Base-by-base conservation (phyloP, 345 rosid genomes). In the Arabis alpina region DNA sequence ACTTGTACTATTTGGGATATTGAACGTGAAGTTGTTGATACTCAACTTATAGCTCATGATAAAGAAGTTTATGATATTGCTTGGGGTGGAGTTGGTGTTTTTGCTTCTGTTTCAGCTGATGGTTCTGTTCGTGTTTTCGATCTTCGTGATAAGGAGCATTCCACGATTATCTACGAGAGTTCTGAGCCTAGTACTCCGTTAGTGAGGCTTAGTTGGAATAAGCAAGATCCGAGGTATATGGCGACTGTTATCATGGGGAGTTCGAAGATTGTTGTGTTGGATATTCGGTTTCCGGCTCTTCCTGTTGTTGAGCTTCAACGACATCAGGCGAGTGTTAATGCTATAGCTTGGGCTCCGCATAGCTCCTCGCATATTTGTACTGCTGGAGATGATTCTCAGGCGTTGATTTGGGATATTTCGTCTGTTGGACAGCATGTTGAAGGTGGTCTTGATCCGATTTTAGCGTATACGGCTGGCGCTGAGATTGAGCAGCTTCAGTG, bases 1-100 rank as follows among this genome's bases (percentile, higher is more conserved):
- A 92, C 98, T 30, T 92, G 98, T 72, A 92, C 98, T 10, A 92
- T 92, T 27, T 92, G 98, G 96, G 98, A 92, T 53, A 88, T 92
- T 53, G 98, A 92, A 71, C 76, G 88, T 27, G 96, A 88, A 54
- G 74, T 86, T 2, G 98, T 92, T 30, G 98, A 92, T 49, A 89
- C 96, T 13, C 98, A 92, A 81, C 85, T 92, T 15, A 92, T 92
- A 4, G 98, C 98, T 11, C 98, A 92, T 55, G 98, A 92, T 59
- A 92, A 89, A 68, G 98, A 92, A 78, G 98, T 92, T 34, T 89
- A 92, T 70, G 98, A 92, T 77, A 91, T 91, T 51, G 97, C 97
- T 19, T 91, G 97, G 97, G 95, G 97, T 50, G 97, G 94, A 10
- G 97, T 86, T n/a, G 88, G 97, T 19, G 97, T 91, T 23, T 91